Base-by-base conservation (phyloP, 2,329 filamentous ascomycete genomes). In the Verticillium klebahnii region DNA sequence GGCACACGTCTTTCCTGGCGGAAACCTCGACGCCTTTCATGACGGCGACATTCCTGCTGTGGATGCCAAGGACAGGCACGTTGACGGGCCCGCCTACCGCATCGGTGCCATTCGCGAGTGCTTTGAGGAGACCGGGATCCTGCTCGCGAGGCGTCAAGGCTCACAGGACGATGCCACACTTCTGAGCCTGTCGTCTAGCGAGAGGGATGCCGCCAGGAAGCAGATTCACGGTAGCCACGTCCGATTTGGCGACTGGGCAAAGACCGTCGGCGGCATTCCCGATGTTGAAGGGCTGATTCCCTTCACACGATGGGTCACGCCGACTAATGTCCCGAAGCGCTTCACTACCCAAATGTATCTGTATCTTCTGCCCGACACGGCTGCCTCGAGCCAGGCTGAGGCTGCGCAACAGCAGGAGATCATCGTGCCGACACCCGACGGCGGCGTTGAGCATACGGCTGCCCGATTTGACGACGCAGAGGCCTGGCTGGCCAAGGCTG, bases 281-380 rank as follows among this genome's bases (percentile, higher is more conserved):
- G 92, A 96, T 73, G 82, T 82, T 60, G 87, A 89, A 88, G 73
- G 60, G 76, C 74, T 36, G 60, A 31, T 56, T 12, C 92, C 93
- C 0, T 97, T 96, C 71, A 97, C 93, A 0, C 86, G 92, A 60
- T 98, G 95, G 95, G 83, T 98, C 61, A 98, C 95, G 2, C 94
- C 94, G 0, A 75, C 80, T 0, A 86, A 85, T 64, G 78, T 89
- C 1, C 84, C 87, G 0, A 92, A 89, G 68, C 85, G 95, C 56
- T 99, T 96, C 77, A 92, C 91, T 0, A 97, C 94, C 0, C 93
- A 97, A 72, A 98, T 98, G 94, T 99, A 98, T 76, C 74, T 98
- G 12, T 97, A 97, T 75, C 89, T 96, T 74, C 82, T 97, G 2
- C 93, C 93, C 0, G 76, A 88, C 12, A 73, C 76, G n/a, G 7